Base-by-base conservation (phyloP, 176 grass and related monocot genomes). In the Coix lacrymajobi region DNA sequence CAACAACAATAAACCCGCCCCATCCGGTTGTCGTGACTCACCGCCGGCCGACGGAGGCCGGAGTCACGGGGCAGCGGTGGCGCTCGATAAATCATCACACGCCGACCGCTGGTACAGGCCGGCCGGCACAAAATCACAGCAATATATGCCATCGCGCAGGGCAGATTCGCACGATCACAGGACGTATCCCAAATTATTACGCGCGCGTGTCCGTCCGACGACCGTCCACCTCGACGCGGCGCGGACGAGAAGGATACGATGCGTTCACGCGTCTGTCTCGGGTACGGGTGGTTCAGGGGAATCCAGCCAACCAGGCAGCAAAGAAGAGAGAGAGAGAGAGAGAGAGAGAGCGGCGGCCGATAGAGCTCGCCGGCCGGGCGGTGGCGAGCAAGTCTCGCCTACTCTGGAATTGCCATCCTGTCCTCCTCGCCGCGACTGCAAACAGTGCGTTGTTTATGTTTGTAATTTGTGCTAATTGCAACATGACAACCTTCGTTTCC, bases 331-430 rank as follows among this genome's bases (percentile, higher is more conserved):
- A 30, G 70, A 76, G 76, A 64, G 46, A 69, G 30, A 62, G 24
- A 39, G 58, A 17, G 0, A 49, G 46, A 77, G 31, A 32, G 33
- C 48, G 1, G 48, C 5, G 15, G 46, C 46, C 49, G 49, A 52
- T 54, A 0, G 51, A 54, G 19, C 26, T 31, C 45, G 32, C 38
- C 8, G 62, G 39, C 49, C 24, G 36, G 15, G 10, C 41, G 77
- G 40, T 81, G 87, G 85, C 41, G 64, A 77, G 64, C 71, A 56
- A 77, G 87, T 85, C 88, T 77, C 51, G 83, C 83, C 83, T 32
- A 73, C 88, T 15, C 56, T 54, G 17, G 26, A 60, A 4, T 58
- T 8, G 65, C 77, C 69, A 22, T 67, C 51, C 20, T n/a, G 54
- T 34, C 41, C 8, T 62, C 67, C 56, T 20, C 45, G 37, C 11